phyloP scores from a whole-genome alignment of 78 protist genomes.

The Dictyostelium capitatum region DNA sequence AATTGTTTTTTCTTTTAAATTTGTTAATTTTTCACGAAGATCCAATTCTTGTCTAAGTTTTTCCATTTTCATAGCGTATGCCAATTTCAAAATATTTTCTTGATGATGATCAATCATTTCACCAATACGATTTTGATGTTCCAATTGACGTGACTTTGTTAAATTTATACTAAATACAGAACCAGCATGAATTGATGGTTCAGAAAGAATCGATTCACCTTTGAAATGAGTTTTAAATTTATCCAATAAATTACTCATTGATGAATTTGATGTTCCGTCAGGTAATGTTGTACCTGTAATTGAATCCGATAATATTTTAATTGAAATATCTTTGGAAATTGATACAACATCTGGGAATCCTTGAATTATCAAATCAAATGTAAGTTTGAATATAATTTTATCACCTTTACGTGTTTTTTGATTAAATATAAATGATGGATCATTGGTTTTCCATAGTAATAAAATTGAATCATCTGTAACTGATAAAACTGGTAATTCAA shows the following conservation, averaged over 20 bases:
- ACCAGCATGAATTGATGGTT: conserved; percentile 63
- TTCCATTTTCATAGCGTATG: conserved; percentile 74
- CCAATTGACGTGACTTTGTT: conserved; percentile 63
- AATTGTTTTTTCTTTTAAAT: not conserved
- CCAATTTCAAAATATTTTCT: conserved; percentile 52
- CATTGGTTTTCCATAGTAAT: conserved; percentile 44
- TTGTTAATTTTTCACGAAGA: conserved; percentile 52
- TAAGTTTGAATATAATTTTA: conserved; percentile 29
- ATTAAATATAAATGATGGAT: conserved; percentile 29
- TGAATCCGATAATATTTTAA: conserved; percentile 43
- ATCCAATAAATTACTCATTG: conserved; percentile 56
- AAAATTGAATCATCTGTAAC: conserved; percentile 27
- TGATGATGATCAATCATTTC: conserved; percentile 78
- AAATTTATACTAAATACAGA: conserved; percentile 59
- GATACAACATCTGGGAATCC: conserved; percentile 45
- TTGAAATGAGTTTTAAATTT: conserved; percentile 73
- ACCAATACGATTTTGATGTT: conserved; percentile 66
- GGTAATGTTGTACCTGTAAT: not conserved
- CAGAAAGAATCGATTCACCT: conserved; percentile 56
- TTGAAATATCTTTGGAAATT: conserved; percentile 46
- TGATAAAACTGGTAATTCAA: conserved; percentile 44
- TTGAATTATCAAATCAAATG: not conserved
- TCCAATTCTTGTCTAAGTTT: conserved; percentile 68
- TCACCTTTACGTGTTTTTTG: conserved; percentile 75
- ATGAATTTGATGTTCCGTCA: conserved; percentile 35